Evolutionary conservation across 495 filamentous ascomycete species (phyloP), one percentile per base, ranked within the genome.

Genomic region (Terfezia boudieri): DNA sequence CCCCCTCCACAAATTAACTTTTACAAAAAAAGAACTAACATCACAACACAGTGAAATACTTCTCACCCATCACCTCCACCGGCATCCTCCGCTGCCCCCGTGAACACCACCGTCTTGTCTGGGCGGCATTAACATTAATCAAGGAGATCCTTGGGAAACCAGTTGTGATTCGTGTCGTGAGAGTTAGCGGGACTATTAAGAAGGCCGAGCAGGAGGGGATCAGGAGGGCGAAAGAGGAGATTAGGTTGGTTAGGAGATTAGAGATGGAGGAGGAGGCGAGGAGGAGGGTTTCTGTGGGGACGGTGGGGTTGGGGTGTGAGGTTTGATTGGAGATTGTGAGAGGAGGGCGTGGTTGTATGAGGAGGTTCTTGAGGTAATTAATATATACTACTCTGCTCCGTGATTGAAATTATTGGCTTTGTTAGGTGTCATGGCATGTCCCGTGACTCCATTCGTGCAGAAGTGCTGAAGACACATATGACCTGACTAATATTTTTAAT

Each of bases 151-250:
- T 73, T 60, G 68, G 73, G 48, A 68, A 67, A 53, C 72, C 76
- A 0, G 88, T 85, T 59, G 79, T 92, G 8, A 81, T 88, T 52
- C 78, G 82, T 51, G 88, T 96, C n/a, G 74, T 94, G 14, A 74
- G 83, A 54, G 85, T 94, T n/a, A 86, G 82, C 56, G 90, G 90
- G 20, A 98, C 92, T 9, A 92, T 98, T 60, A 78, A 77, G 57
- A 94, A 93, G 69, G 81, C 81, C 2, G 86, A 95, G 71, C 81
- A 90, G 66, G 87, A 89, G 66, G 85, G 82, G 37, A 80, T 95
- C 61, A 73, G 78, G 20, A 73, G 84, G 56, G 83, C 85, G 43
- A 78, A 78, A 59, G 71, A 72, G 51, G 76, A 83, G 61, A 80
- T 93, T 56, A 70, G 81, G 53, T 74, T 77, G 46, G 75, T 79